Conservation (phyloP, 306 rosid species). For the Vigna trinervia region DNA sequence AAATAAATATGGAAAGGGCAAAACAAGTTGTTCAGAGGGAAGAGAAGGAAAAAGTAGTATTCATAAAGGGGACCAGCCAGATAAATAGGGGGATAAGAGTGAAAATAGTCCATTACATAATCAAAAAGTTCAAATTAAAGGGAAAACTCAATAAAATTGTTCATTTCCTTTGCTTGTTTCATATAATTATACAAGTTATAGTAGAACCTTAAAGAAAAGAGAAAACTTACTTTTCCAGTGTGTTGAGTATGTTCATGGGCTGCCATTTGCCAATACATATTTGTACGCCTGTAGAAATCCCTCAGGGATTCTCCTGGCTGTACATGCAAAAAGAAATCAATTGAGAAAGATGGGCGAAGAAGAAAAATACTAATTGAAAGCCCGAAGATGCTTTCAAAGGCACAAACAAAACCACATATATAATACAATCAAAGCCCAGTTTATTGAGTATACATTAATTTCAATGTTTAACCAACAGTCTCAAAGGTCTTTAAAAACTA, state of each 20-base stretch:
- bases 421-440: no score
- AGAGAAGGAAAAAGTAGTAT: neutral
- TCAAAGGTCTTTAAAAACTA: conserved; percentile 11
- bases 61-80: neutral
- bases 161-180: neutral
- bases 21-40: conserved; percentile 4
- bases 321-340: conserved; percentile 48
- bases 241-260: conserved; percentile 99
- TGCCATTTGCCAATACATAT: conserved; percentile 99
- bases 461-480: conserved; percentile 17
- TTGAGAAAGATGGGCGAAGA: conserved; percentile 30
- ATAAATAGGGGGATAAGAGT: neutral
- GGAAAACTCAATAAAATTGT: neutral
- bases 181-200: neutral
- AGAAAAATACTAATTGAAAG: conserved; percentile 32
- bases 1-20: neutral
- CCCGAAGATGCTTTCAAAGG: conserved; percentile 13
- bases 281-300: conserved; percentile 92
- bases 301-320: conserved; percentile 89
- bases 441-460: neutral
- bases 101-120: neutral
- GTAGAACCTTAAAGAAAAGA: conserved; percentile 6
- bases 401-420: neutral
- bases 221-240: conserved; percentile 80
- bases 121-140: neutral